A percentile compares a stretch with the other conserved stretches of the same genome.
Conservation (phyloP, 1,139 yeast genomes). For the Sugiyamaella sp. region DNA sequence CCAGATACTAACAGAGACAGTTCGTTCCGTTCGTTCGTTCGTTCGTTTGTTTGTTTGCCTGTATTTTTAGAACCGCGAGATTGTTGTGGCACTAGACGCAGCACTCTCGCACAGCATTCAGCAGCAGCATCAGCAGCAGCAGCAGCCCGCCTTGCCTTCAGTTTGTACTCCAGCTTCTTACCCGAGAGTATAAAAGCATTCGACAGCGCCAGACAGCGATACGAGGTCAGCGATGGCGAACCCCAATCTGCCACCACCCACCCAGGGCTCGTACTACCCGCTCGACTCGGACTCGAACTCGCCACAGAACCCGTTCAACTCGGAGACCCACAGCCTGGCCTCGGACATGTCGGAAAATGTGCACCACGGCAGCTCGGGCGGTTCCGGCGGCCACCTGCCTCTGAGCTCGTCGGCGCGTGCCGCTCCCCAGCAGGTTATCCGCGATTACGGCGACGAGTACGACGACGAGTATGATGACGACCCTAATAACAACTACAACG, state of each 20-base stretch:
- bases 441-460: constrained; percentile 21
- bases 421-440: constrained; percentile 23
- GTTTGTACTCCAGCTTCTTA: too few relatives aligned
- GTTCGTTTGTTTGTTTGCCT: not conserved
- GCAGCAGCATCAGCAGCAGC: not conserved
- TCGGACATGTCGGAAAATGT: constrained; percentile 29
- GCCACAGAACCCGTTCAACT: constrained; percentile 35
- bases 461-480: constrained; percentile 16
- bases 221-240: constrained; percentile 4
- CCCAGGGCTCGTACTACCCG: constrained; percentile 15
- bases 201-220: too few relatives aligned
- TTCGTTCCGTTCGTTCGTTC: too few relatives aligned
- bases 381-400: constrained; percentile 10
- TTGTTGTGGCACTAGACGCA: too few relatives aligned
- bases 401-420: constrained; percentile 10
- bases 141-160: too few relatives aligned
- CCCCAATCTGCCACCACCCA: constrained; percentile 8
- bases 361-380: constrained; percentile 16
- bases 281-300: constrained; percentile 19
- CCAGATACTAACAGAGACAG: not conserved
- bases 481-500: not conserved
- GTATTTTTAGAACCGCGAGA: not conserved
- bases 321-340: constrained; percentile 34
- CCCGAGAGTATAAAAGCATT: too few relatives aligned
- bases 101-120: too few relatives aligned